Evolutionary conservation across 495 filamentous ascomycete species (phyloP), one percentile per base, ranked within the genome.

Genomic region (Entonaema liquescens): DNA sequence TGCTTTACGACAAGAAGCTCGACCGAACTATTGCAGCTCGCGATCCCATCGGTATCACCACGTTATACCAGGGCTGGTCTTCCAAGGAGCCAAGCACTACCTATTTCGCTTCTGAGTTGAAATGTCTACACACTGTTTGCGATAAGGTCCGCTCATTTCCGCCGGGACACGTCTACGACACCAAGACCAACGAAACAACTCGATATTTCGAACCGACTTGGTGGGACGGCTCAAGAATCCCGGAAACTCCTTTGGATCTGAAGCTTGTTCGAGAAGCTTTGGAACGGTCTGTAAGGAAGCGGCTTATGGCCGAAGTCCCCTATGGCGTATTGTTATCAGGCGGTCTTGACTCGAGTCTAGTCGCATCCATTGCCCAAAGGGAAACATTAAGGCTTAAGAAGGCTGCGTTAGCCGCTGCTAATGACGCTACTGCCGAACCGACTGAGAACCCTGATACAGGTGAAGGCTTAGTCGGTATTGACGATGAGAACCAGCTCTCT

Each of bases 251-350:
- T 0, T 82, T 96, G 58, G 92, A 98, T 82, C 89, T 93, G 77
- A 94, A 90, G 82, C 62, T 85, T 13, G 83, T 99, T 65, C 89
- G 95, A 55, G 87, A 89, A 70, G 90, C 91, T 0, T 84, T 99
- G 42, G 95, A 98, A 85, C 90, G 88, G 79, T 91, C 95, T 28
- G 96, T 99, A 50, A 89, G 95, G 74, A 99, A 99, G 83, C 89
- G 95, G 64, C 84, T 99, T 75, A 99, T 99, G 95, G 95, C 95
- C 19, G 95, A 99, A 81, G 95, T 99, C 52, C 95, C 95, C 17
- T 99, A 97, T 78, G 95, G 95, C 80, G 95, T 99, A 15, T 83
- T 99, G 53, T 85, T 99, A 19, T 98, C 96, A 29, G 95, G 95
- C 74, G 95, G 95, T 74, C 86, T 99, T 53, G 95, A 99, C 82